Percentiles rank a stretch among this genome's conserved stretches.
phyloP scores from a whole-genome alignment of 306 rosid species.

The Mucuna pruriens region DNA sequence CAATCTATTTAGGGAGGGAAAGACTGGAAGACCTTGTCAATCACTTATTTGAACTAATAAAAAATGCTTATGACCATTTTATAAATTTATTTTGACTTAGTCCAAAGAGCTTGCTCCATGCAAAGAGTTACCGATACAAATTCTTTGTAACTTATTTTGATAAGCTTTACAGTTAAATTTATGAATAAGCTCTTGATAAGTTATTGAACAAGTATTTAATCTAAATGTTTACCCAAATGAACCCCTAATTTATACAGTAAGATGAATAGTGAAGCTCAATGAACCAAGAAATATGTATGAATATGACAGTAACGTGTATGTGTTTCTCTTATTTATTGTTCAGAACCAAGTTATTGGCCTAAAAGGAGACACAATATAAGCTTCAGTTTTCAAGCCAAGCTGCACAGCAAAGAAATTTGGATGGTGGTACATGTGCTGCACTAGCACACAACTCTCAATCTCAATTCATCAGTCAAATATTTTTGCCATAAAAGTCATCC shows the following conservation, averaged over 20 bases:
- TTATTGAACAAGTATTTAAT: not conserved
- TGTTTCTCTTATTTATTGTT: not conserved
- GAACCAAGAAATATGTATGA: not conserved
- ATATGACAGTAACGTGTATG: not conserved
- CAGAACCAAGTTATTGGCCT: conserved; percentile 8
- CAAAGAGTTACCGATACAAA: not conserved
- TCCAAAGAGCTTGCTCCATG: no score
- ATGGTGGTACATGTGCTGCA: not conserved
- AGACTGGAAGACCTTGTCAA: not conserved
- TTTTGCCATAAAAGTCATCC: not conserved
- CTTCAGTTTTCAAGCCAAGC: not conserved
- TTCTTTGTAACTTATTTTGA: not conserved
- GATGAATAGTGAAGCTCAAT: not conserved
- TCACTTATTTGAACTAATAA: not conserved
- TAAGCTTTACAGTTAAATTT: not conserved
- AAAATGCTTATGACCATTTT: not conserved
- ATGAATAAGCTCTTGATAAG: not conserved
- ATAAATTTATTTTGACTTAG: not conserved
- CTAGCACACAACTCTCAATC: not conserved
- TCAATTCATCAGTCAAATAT: not conserved
- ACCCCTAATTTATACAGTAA: not conserved
- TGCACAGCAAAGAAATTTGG: not conserved
- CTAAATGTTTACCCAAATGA: not conserved
- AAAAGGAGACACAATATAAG: not conserved
- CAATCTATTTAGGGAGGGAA: not conserved